Conservation (phyloP, 225 moss, liverwort and hornwort genomes). For the Pseudisothecium myosuroides region DNA sequence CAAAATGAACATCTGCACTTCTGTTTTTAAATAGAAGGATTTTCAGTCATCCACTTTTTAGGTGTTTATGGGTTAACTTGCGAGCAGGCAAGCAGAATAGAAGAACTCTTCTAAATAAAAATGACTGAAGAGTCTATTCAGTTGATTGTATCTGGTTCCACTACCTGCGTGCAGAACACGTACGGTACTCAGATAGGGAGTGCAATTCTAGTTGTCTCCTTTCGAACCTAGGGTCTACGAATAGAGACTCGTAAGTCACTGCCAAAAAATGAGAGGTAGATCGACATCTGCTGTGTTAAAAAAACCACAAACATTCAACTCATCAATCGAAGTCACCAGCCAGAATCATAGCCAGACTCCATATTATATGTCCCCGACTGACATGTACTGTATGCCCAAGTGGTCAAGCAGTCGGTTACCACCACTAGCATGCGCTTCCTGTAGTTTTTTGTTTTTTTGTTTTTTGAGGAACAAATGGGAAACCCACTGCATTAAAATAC, state of each 20-base stretch:
- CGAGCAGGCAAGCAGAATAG: background rate
- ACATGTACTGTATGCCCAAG: no score
- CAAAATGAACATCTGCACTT: background rate
- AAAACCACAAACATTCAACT: background rate
- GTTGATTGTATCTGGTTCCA: background rate
- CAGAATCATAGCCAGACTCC: background rate
- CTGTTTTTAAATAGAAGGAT: background rate
- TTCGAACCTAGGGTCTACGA: background rate
- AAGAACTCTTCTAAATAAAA: background rate
- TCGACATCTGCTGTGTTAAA: background rate
- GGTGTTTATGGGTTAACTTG: background rate
- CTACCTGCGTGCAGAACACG: background rate
- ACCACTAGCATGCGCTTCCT: background rate
- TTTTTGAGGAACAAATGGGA: no score
- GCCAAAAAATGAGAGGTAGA: background rate
- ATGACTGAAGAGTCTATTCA: background rate
- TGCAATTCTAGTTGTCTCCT: background rate
- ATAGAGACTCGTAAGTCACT: background rate
- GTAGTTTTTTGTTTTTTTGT: no score
- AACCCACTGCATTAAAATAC: no score
- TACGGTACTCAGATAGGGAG: no score
- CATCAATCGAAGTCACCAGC: background rate
- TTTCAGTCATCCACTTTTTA: background rate
- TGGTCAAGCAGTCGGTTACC: background rate
- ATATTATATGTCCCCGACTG: background rate